Evolutionary conservation across 2,329 filamentous ascomycete genomes (phyloP), one percentile per base, ranked within the genome.

Genomic region (Colletotrichum sp.): DNA sequence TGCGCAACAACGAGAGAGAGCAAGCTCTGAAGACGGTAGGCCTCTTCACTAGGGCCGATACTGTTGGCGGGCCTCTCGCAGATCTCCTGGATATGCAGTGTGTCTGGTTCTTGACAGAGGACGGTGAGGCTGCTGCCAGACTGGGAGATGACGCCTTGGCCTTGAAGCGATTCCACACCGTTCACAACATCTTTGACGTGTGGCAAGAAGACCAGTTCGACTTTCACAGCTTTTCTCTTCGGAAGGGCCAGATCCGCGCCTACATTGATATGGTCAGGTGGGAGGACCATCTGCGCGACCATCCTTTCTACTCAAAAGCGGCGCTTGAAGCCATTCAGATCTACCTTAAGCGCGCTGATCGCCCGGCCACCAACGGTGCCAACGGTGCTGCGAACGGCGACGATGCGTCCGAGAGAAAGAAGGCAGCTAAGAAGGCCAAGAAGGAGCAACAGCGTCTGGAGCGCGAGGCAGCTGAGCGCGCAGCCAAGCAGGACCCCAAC

Each of bases 161-260:
- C 0, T 89, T 99, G 69, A 99, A 99, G 88, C 93, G 98, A 66
- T 96, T 98, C 85, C 95, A 96, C 79, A 90, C 95, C 26, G 92
- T 99, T 73, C 94, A 94, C 84, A 95, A 95, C 85, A 98, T 99
- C 79, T 99, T 99, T 81, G 96, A 99, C 79, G 93, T 95, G 24
- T 99, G 97, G 97, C 94, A 98, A 83, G 98, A 99, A 84, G 97
- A 99, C 81, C 97, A 99, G 82, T 98, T 99, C 81, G 97, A 99
- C 84, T 99, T 99, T 88, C 98, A 99, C 89, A 95, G 93, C 83
- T 99, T 99, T 86, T 98, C 96, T 24, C 88, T 99, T n/a, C 91
- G 97, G 24, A 99, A 99, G 85, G 98, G 98, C 16, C 96, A 98
- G 89, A 95, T 99, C 77, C 91, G 96, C 72, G 95, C 97, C 2